These are phyloP conservation scores for Volvariella surrecta DNA, from an alignment of 1,284 basidiomycete genomes.

Conservation along the genomic window DNA sequence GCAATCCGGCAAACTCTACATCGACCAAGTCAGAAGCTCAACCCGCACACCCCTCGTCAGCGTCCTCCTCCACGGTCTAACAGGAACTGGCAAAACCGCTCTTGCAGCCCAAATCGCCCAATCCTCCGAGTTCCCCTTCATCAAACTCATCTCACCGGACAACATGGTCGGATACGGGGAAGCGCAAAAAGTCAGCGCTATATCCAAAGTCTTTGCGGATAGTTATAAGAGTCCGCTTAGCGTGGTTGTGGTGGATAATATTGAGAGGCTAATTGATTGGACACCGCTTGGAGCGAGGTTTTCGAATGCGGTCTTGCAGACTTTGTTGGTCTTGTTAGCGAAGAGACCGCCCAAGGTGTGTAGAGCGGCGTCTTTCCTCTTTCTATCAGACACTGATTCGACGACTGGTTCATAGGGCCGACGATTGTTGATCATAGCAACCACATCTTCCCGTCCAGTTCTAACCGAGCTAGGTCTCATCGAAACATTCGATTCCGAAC, in stretches of 20 bases:
- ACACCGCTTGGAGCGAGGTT: conserved; percentile 97
- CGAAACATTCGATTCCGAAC: conserved; percentile 85
- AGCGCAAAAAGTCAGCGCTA: conserved; percentile 83
- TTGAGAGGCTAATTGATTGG: conserved; percentile 91
- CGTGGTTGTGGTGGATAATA: conserved; percentile 93
- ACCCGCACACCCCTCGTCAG: conserved; percentile 90
- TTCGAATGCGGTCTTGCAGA: conserved; percentile 91
- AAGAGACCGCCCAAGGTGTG: conserved; percentile 88
- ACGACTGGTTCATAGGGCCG: conserved; percentile 51
- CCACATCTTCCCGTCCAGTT: conserved; percentile 84
- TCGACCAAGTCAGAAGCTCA: conserved; percentile 91
- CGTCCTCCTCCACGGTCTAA: conserved; percentile 82
- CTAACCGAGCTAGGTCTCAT: conserved; percentile 86
- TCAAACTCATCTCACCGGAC: conserved; percentile 96
- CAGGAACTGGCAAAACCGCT: conserved; percentile 93
- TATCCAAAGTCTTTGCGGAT: conserved; percentile 93
- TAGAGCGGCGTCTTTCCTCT: neutral
- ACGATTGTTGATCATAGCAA: conserved; percentile 88
- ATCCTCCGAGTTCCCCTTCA: conserved; percentile 92
- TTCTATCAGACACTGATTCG: conserved; percentile 6
- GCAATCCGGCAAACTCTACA: conserved; percentile 86
- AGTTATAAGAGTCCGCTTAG: conserved; percentile 97
- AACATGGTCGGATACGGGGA: conserved; percentile 96
- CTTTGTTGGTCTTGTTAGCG: conserved; percentile 83
- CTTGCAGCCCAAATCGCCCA: conserved; percentile 93